Base-by-base conservation (phyloP, 176 grass and related monocot species). In the Elymus sibiricus region DNA sequence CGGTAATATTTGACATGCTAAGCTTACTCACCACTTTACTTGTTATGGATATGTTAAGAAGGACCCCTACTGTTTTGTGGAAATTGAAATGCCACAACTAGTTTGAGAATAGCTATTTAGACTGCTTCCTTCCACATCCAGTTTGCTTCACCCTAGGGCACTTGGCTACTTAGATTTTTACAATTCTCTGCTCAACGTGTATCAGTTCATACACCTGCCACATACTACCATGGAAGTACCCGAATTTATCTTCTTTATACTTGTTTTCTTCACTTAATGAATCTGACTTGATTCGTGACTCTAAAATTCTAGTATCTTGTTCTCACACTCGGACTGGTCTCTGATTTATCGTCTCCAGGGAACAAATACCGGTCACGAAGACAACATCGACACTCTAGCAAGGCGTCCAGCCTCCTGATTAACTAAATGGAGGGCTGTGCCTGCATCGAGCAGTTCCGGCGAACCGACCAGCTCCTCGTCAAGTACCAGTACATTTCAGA, bases 401-500 rank as follows among this genome's bases (percentile, higher is more conserved):
- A 75, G 71, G 8, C 71, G 29, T 25, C 26, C 42, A 8, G 38
- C 1, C 19, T 5, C 7, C 25, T 10, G 27, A 8, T 29, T 9
- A 70, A 21, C 17, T 3, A 63, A 34, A 94, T 94, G 92, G 92
- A 94, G 47, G 89, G 86, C 6, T 94, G 92, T 87, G 84, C 89
- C 79, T 94, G 92, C 63, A n/a, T n/a, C n/a, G n/a, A n/a, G n/a
- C n/a, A n/a, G n/a, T 89, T 88, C 81, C 89, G 83, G 86, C 89
- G 63, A 11, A 82, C 86, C 8, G 86, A 94, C 22, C 89, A 89
- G 31, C 86, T 94, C 47, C 79, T 94, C 12, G 72, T 88, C 40
- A 94, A 90, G 64, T 94, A 94, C 79, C 92, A 94, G 42, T 94
- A 94, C 80, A 94, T 94, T 80, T 94, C 92, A 1, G 92, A 94